Percentiles rank a stretch among this genome's conserved stretches.
Evolutionary conservation across 2,329 filamentous ascomycete genomes (phyloP).

Genomic region (Aspergillus sp.): DNA sequence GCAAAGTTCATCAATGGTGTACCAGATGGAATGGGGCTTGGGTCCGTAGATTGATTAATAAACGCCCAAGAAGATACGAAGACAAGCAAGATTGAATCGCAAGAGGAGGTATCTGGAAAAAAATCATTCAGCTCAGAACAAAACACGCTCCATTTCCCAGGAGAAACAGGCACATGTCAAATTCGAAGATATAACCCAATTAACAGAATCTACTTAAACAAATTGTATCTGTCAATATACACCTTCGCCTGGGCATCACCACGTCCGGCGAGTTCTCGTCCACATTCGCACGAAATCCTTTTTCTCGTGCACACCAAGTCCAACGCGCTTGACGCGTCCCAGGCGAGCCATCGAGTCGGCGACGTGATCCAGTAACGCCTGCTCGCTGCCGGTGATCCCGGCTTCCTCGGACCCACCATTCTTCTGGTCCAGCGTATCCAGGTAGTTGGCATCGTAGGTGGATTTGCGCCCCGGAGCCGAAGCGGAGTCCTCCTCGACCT

Average conservation of each 20-base stretch:
- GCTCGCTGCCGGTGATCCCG: slow-evolving; percentile 56
- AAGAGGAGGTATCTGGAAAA: no score
- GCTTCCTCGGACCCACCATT: slow-evolving; percentile 29
- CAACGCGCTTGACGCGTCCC: slow-evolving; percentile 84
- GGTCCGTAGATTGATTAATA: no score
- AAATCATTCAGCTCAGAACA: no score
- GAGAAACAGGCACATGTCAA: no score
- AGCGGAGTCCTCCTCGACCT: slow-evolving; percentile 25
- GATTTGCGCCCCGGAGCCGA: slow-evolving; percentile 22
- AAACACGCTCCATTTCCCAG: no score
- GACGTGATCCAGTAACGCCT: slow-evolving; percentile 71
- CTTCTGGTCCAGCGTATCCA: slow-evolving; percentile 45
- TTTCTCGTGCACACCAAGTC: slow-evolving; percentile 80
- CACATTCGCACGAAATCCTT: slow-evolving; percentile 74
- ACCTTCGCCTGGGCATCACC: slow-evolving; percentile 13
- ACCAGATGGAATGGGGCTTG: no score
- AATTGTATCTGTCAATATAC: no score
- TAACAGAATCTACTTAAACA: no score
- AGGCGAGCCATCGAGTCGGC: slow-evolving; percentile 84
- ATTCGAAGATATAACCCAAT: no score
- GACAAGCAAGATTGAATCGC: no score
- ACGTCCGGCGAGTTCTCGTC: slow-evolving; percentile 44
- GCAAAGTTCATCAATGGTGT: no score
- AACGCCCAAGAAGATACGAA: no score
- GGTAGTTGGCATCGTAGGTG: slow-evolving; percentile 47